Evolutionary conservation across 164 flowering plant genomes (phyloP).

Genomic region (Santalum album): DNA sequence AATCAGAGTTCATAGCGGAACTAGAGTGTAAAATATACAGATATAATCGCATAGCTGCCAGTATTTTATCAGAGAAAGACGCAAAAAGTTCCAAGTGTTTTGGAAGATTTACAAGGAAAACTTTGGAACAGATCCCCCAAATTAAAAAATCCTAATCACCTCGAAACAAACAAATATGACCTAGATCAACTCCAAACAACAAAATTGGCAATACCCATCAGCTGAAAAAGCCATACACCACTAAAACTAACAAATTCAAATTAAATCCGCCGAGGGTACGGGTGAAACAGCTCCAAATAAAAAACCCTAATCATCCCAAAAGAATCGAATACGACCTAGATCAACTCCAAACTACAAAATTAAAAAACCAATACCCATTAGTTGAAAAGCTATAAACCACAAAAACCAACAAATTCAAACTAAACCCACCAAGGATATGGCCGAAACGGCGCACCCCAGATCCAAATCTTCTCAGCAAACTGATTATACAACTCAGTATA

Average conservation of each 20-base stretch:
- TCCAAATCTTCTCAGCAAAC: conserved; percentile 2
- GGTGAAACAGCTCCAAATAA: too few relatives aligned
- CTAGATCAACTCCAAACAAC: not conserved
- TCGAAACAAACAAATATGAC: not conserved
- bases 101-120: not conserved
- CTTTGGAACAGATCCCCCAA: not conserved
- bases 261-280: conserved; percentile 1
- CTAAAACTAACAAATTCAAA: too few relatives aligned
- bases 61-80: not conserved
- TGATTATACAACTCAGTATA: not conserved
- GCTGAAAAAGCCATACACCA: not conserved
- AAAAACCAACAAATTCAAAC: too few relatives aligned
- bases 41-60: not conserved
- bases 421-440: conserved; percentile 1
- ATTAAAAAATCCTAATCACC: conserved; percentile 2
- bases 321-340: too few relatives aligned
- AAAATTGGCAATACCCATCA: not conserved
- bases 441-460: conserved; percentile 5
- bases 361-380: too few relatives aligned
- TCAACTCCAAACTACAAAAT: too few relatives aligned
- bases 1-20: not conserved
- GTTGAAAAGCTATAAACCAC: too few relatives aligned
- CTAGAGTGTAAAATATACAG: too few relatives aligned
- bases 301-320: too few relatives aligned
- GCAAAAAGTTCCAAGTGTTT: too few relatives aligned